Conservation (phyloP, 2,329 filamentous ascomycete species). For the Stachybotrys elegans region DNA sequence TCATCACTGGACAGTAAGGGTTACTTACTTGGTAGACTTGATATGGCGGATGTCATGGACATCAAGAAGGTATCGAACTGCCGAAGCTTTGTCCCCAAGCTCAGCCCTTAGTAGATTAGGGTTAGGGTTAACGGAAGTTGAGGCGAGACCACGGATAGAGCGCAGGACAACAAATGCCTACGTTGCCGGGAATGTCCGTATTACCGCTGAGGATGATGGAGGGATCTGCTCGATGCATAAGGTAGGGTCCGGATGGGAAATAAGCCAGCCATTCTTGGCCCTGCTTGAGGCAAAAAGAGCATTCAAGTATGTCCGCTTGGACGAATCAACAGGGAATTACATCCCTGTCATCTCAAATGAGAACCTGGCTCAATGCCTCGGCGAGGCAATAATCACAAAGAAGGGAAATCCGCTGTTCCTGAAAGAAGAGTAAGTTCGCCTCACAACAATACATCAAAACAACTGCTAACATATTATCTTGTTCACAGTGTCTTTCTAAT, state of each 20-base stretch:
- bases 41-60: background rate
- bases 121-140: too few species aligned
- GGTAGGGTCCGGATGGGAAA: background rate
- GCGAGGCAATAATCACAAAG: slow-evolving; percentile 5
- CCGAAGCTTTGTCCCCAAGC: background rate
- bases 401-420: background rate
- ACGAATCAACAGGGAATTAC: background rate
- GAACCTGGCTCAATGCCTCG: slow-evolving; percentile 4
- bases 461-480: background rate
- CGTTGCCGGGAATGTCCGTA: background rate
- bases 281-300: slow-evolving; percentile 5
- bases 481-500: slow-evolving; percentile 3
- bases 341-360: slow-evolving; percentile 3
- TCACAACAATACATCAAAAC: background rate
- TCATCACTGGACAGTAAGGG: background rate
- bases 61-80: background rate
- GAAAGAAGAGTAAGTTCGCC: background rate
- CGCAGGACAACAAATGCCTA: background rate
- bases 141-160: background rate
- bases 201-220: slow-evolving; percentile 5
- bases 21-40: background rate
- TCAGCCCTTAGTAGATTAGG: background rate
- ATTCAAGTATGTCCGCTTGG: slow-evolving; percentile 4
- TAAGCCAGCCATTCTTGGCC: slow-evolving; percentile 3
- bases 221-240: slow-evolving; percentile 2